These are phyloP conservation scores for Spergularia marina DNA, from an alignment of 148 eudicot species.

Conservation along the genomic window DNA sequence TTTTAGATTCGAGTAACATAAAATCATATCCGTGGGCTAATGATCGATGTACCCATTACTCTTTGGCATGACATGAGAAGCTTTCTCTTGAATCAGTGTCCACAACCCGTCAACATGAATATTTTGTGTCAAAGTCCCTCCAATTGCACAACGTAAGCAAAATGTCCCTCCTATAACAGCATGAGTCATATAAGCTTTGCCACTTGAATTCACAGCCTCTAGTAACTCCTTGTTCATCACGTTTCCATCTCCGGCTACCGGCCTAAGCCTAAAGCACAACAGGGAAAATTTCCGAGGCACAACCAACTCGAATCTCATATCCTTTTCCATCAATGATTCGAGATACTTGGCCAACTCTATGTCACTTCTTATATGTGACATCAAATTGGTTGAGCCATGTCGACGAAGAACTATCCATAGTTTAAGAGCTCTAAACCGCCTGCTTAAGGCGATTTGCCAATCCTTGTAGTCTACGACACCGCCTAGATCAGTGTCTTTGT, in stretches of 20 bases:
- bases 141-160: conserved; percentile 44
- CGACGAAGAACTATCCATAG: conserved; percentile 42
- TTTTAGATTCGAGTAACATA: no score
- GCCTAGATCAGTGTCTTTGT: conserved; percentile 26
- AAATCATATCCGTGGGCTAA: no score
- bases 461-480: conserved; percentile 51
- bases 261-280: conserved; percentile 41
- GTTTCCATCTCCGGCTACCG: neutral
- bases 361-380: conserved; percentile 40
- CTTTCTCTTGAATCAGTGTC: conserved; percentile 39
- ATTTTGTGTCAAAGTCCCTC: conserved; percentile 42
- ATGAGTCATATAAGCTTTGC: conserved; percentile 48
- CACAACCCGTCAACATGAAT: conserved; percentile 37
- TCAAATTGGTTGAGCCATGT: conserved; percentile 37
- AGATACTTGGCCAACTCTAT: conserved; percentile 37
- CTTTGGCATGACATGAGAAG: neutral
- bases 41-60: neutral
- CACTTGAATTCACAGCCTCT: conserved; percentile 42
- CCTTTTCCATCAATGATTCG: conserved; percentile 29
- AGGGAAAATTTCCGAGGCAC: conserved; percentile 37
- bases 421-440: conserved; percentile 43
- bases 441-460: conserved; percentile 47
- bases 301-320: conserved; percentile 36
- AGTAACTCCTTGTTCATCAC: conserved; percentile 33
- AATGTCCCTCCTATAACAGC: conserved; percentile 30